These are phyloP conservation scores for Ruellia speciosa DNA, from an alignment of 305 asterid species.

Conservation along the genomic window DNA sequence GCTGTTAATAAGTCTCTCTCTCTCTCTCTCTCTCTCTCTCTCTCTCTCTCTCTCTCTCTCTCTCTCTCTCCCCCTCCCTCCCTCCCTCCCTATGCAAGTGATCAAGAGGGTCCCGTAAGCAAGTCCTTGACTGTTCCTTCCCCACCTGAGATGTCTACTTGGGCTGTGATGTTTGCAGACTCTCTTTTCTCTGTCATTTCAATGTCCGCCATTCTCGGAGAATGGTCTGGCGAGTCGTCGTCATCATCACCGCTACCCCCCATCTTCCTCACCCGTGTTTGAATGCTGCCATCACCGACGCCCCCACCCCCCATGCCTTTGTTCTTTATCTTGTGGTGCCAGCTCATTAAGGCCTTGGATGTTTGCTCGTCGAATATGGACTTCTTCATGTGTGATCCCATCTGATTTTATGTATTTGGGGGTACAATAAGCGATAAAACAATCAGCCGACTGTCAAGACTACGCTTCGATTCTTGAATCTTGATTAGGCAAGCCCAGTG, in stretches of 20 bases:
- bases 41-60: too few relatives aligned
- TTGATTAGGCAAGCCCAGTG: background rate
- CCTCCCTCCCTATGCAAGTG: too few relatives aligned
- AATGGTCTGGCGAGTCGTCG: slow-evolving; percentile 23
- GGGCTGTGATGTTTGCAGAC: slow-evolving; percentile 19
- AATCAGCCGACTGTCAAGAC: too few relatives aligned
- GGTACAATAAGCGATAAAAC: too few relatives aligned
- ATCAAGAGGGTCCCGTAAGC: slow-evolving; percentile 23
- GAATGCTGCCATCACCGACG: background rate
- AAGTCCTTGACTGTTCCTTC: slow-evolving; percentile 17
- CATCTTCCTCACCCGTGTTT: slow-evolving; percentile 23
- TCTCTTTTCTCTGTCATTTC: slow-evolving; percentile 26
- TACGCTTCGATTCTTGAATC: background rate
- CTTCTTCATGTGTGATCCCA: slow-evolving; percentile 77
- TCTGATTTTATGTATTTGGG: slow-evolving; percentile 37
- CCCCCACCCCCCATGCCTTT: slow-evolving; percentile 15
- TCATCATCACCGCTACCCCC: slow-evolving; percentile 37
- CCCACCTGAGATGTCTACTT: slow-evolving; percentile 19
- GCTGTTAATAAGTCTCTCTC: too few relatives aligned
- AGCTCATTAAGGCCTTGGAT: slow-evolving; percentile 54
- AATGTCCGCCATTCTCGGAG: slow-evolving; percentile 22
- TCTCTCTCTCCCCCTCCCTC: too few relatives aligned
- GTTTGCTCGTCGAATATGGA: slow-evolving; percentile 75
- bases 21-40: too few relatives aligned
- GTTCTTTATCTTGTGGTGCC: slow-evolving; percentile 63